A percentile compares a stretch with the other conserved stretches of the same genome.
phyloP scores from a whole-genome alignment of 805 yeast species.

The Sungouiella thailandica region DNA sequence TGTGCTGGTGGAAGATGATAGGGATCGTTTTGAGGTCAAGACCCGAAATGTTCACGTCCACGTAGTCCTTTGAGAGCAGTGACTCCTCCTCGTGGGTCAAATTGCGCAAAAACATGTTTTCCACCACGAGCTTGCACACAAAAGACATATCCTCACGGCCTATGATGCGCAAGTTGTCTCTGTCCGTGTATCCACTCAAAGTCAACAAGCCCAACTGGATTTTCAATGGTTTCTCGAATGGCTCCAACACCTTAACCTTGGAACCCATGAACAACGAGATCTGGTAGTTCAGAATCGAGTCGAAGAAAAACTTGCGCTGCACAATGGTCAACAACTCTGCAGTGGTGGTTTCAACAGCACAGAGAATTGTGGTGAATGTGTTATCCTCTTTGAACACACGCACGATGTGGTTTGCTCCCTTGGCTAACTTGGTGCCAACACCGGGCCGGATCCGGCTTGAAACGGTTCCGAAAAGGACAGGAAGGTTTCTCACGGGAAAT shows the following conservation, averaged over 20 bases:
- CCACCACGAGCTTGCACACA: conserved; percentile 74
- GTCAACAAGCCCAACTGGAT: conserved; percentile 70
- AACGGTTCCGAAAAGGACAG: conserved; percentile 29
- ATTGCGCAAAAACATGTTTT: conserved; percentile 55
- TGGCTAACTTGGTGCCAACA: conserved; percentile 2
- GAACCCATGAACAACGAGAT: conserved; percentile 73
- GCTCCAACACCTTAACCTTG: conserved; percentile 64
- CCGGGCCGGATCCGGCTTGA: conserved; percentile 2
- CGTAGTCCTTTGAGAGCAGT: conserved; percentile 58
- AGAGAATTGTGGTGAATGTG: conserved; percentile 77
- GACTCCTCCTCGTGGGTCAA: conserved; percentile 67
- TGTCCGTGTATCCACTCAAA: conserved; percentile 71
- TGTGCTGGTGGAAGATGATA: conserved; percentile 70
- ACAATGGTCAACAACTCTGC: conserved; percentile 66
- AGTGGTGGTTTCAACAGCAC: conserved; percentile 74
- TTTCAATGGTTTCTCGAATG: conserved; percentile 69
- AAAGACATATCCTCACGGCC: conserved; percentile 83
- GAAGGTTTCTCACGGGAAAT: conserved; percentile 17
- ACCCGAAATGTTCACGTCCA: conserved; percentile 67
- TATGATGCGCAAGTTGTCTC: conserved; percentile 70
- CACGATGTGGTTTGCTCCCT: conserved; percentile 44
- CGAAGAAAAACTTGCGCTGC: conserved; percentile 73
- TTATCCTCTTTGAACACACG: conserved; percentile 82
- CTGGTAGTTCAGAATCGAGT: conserved; percentile 66
- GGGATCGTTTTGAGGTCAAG: conserved; percentile 82